Percentiles rank a stretch among this genome's conserved stretches.
phyloP scores from a whole-genome alignment of 352 stramenopile species.

The Phytophthora meadii region DNA sequence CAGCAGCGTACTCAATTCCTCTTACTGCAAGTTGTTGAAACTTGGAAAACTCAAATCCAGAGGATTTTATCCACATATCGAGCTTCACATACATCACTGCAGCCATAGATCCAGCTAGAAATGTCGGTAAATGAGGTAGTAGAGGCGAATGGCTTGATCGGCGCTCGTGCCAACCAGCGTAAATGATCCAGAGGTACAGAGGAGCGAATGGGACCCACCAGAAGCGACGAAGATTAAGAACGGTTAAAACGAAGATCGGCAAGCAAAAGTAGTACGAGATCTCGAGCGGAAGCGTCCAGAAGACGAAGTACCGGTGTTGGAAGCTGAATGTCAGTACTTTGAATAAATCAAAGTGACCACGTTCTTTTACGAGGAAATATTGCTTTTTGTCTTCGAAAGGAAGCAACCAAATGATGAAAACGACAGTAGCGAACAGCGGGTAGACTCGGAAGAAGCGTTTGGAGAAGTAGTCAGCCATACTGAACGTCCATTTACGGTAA shows the following conservation, averaged over 20 bases:
- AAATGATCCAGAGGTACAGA: constrained; percentile 39
- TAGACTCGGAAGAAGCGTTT: constrained; percentile 53
- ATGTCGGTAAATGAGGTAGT: constrained; percentile 43
- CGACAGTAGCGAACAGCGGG: constrained; percentile 35
- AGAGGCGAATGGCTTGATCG: constrained; percentile 40
- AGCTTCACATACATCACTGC: constrained; percentile 43
- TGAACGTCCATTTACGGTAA: constrained; percentile 28
- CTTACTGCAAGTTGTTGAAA: constrained; percentile 28
- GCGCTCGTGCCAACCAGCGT: constrained; percentile 26
- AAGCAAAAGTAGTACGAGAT: constrained; percentile 61
- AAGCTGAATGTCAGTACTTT: constrained; percentile 54
- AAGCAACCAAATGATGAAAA: constrained; percentile 36
- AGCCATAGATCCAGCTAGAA: constrained; percentile 51
- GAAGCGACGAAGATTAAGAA: constrained; percentile 32
- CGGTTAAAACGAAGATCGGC: constrained; percentile 37
- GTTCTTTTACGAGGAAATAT: constrained; percentile 47
- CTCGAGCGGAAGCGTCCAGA: constrained; percentile 66
- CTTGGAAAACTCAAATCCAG: constrained; percentile 29
- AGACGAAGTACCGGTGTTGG: constrained; percentile 47
- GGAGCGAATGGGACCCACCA: constrained; percentile 46
- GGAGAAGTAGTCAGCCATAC: constrained; percentile 42
- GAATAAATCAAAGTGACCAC: constrained; percentile 43
- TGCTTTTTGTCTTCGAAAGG: constrained; percentile 31
- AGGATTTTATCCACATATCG: constrained; percentile 27
- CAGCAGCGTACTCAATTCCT: constrained; percentile 23